phyloP scores from a whole-genome alignment of 768 basidiomycete genomes.

The Sporobolomyces roseus region DNA sequence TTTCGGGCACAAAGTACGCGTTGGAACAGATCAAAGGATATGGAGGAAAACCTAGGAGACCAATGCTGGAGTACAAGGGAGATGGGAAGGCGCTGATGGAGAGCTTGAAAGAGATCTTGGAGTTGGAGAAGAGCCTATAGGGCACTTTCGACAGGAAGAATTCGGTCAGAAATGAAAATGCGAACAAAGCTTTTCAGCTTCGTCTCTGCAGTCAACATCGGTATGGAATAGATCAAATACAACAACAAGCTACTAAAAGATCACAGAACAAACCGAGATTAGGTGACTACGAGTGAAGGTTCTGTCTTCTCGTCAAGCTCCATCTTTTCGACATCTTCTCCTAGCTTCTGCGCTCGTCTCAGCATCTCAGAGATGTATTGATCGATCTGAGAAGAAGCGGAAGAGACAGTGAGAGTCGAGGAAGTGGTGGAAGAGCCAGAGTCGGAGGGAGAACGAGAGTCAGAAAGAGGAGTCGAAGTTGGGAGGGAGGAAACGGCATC shows the following conservation, averaged over 20 bases:
- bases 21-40: conserved; percentile 69
- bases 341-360: conserved; percentile 7
- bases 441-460: background rate
- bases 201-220: too few relatives aligned
- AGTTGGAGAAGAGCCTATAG: conserved; percentile 34
- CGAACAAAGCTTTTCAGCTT: too few relatives aligned
- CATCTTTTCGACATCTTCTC: background rate
- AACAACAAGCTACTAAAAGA: too few relatives aligned
- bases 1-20: conserved; percentile 78
- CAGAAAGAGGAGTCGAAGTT: background rate
- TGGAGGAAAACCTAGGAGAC: conserved; percentile 72
- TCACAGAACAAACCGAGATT: too few relatives aligned
- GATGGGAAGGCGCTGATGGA: conserved; percentile 66
- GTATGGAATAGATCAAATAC: too few relatives aligned
- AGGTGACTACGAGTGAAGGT: too few relatives aligned
- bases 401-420: conserved; percentile 9
- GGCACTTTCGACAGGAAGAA: background rate
- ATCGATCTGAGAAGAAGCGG: background rate
- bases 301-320: background rate
- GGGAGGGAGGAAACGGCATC: background rate
- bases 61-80: conserved; percentile 67
- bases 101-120: conserved; percentile 55
- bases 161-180: background rate
- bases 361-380: background rate
- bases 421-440: conserved; percentile 15